phyloP scores from a whole-genome alignment of 306 rosid species.

The Quercus wislizeni region DNA sequence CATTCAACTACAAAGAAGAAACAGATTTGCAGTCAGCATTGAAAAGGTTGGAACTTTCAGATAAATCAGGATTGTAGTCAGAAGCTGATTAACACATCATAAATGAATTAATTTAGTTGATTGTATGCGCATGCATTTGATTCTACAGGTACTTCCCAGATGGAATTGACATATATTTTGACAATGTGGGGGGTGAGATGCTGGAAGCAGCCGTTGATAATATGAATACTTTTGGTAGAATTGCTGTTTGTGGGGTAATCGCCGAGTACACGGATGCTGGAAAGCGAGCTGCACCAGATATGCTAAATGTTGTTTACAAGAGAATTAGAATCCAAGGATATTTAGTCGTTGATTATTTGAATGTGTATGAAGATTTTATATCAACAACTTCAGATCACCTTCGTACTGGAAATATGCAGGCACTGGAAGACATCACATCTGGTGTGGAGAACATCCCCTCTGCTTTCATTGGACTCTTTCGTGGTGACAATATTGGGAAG shows the following conservation, averaged over 20 bases:
- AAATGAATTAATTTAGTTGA: background rate
- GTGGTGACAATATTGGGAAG: constrained; percentile 68
- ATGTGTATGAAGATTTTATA: constrained; percentile 38
- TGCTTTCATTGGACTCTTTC: constrained; percentile 63
- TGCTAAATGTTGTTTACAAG: constrained; percentile 61
- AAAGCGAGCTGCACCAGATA: constrained; percentile 44
- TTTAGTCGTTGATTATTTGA: constrained; percentile 40
- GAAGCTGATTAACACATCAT: background rate
- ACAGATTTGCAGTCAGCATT: constrained; percentile 54
- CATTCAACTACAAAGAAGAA: constrained; percentile 81
- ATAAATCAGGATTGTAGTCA: background rate
- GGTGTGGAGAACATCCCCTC: constrained; percentile 65
- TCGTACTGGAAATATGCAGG: constrained; percentile 34
- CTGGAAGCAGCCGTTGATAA: constrained; percentile 66
- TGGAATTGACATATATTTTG: constrained; percentile 81
- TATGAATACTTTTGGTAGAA: constrained; percentile 66
- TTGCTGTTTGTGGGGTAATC: constrained; percentile 62
- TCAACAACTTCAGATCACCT: constrained; percentile 41
- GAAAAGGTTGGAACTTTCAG: constrained; percentile 33
- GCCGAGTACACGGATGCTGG: constrained; percentile 47
- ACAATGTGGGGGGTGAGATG: constrained; percentile 77
- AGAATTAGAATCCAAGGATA: constrained; percentile 60
- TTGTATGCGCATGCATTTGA: background rate
- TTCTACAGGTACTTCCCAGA: constrained; percentile 53
- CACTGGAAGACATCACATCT: constrained; percentile 48